Conservation (phyloP, 352 stramenopile species). For the Pythium biforme region DNA sequence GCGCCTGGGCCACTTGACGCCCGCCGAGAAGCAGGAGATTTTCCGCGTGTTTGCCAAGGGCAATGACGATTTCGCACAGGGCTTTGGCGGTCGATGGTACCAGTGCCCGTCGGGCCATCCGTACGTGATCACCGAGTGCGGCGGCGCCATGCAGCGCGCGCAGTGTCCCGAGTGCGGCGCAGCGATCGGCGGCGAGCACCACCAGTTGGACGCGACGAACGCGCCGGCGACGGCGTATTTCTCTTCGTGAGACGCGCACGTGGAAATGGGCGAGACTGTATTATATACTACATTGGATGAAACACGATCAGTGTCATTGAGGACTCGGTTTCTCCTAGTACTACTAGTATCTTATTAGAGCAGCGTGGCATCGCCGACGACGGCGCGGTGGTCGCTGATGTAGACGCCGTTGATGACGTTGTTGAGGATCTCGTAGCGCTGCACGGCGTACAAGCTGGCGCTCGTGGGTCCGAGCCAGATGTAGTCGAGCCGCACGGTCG, state of each 20-base stretch:
- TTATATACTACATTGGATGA: not conserved
- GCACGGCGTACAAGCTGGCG: slow-evolving; percentile 13
- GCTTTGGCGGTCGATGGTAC: slow-evolving; percentile 59
- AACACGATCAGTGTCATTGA: not conserved
- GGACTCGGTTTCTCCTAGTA: too few species aligned
- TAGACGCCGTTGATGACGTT: slow-evolving; percentile 21
- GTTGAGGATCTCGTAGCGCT: slow-evolving; percentile 20
- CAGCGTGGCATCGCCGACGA: slow-evolving; percentile 19
- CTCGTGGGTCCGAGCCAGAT: slow-evolving; percentile 17
- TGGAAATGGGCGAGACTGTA: not conserved
- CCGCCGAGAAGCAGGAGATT: slow-evolving; percentile 32
- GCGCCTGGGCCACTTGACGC: slow-evolving; percentile 25
- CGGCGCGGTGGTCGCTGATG: slow-evolving; percentile 18
- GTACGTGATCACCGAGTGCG: slow-evolving; percentile 85
- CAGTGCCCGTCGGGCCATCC: slow-evolving; percentile 79
- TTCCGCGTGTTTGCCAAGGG: slow-evolving; percentile 11
- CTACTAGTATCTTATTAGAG: too few species aligned
- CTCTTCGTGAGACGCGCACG: not conserved
- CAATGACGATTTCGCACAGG: slow-evolving; percentile 4
- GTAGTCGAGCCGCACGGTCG: slow-evolving; percentile 9
- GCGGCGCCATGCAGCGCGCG: slow-evolving; percentile 64
- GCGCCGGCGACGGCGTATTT: slow-evolving; percentile 5
- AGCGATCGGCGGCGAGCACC: slow-evolving; percentile 50
- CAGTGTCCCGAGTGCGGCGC: slow-evolving; percentile 71
- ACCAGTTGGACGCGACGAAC: slow-evolving; percentile 24